Conservation (phyloP, 371 early-diverging fungal species). For the Saksenaea oblongispora region DNA sequence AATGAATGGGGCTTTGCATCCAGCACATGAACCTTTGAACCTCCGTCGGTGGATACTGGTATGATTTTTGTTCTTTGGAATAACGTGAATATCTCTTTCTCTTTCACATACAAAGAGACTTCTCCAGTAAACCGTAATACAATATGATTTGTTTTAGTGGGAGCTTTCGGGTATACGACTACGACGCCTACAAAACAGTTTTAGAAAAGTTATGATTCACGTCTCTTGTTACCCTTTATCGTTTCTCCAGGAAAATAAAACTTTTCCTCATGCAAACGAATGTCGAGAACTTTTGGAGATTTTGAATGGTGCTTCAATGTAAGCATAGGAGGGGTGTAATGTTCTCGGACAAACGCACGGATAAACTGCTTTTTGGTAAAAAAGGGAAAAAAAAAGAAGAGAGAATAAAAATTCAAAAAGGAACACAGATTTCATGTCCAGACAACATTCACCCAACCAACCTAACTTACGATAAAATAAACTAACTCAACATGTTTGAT, state of each 20-base stretch:
- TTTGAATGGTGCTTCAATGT: constrained; percentile 2
- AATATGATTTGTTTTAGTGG: constrained; percentile 42
- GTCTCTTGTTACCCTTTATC: constrained; percentile 37
- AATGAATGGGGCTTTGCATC: constrained; percentile 40
- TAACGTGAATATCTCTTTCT: constrained; percentile 35
- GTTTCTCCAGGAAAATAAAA: constrained; percentile 53
- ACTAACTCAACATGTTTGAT: too few species aligned
- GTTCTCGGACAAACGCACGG: not conserved
- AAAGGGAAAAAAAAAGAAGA: not conserved
- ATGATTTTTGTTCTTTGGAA: constrained; percentile 29
- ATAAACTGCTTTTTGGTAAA: not conserved
- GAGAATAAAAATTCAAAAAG: not conserved
- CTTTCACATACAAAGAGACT: constrained; percentile 27
- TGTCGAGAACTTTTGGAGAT: constrained; percentile 32
- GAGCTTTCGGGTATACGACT: constrained; percentile 38
- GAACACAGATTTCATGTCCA: not conserved
- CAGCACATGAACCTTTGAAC: constrained; percentile 24
- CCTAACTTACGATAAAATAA: too few species aligned
- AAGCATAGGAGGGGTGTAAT: not conserved
- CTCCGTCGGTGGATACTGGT: constrained; percentile 17
- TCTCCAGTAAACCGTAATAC: constrained; percentile 39
- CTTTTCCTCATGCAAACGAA: constrained; percentile 47
- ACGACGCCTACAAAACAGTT: constrained; percentile 30
- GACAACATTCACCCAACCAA: not conserved
- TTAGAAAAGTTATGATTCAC: not conserved